These are phyloP conservation scores for Suillus lakei DNA, from an alignment of 768 basidiomycete species.

Conservation along the genomic window DNA sequence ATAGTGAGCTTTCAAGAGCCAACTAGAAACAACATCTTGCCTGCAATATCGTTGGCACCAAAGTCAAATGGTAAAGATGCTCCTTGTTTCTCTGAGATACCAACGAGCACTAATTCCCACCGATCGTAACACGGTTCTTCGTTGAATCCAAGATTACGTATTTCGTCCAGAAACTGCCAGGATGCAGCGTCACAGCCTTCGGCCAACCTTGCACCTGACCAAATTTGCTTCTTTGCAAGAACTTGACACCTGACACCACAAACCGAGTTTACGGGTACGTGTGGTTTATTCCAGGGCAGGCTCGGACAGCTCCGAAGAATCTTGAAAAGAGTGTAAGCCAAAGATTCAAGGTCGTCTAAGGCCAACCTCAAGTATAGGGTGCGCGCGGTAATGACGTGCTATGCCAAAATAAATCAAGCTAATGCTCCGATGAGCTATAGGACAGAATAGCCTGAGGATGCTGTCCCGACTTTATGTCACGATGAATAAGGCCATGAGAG, in stretches of 20 bases:
- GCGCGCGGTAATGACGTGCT: conserved; percentile 19
- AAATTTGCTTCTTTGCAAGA: not conserved
- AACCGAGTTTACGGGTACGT: not conserved
- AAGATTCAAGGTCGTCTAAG: conserved; percentile 9
- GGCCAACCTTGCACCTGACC: not conserved
- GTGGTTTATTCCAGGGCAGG: not conserved
- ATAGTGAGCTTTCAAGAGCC: not conserved
- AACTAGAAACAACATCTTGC: not conserved
- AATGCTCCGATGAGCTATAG: conserved; percentile 28
- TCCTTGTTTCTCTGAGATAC: too few species aligned
- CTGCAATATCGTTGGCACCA: not conserved
- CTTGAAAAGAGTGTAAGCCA: not conserved
- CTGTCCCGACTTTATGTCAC: conserved; percentile 44
- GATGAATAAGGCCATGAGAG: conserved; percentile 34
- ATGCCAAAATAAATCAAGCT: conserved; percentile 39
- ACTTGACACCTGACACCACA: not conserved
- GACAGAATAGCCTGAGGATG: conserved; percentile 34
- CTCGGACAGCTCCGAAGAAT: not conserved
- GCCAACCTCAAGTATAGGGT: conserved; percentile 19
- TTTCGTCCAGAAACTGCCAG: not conserved
- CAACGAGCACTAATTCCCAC: too few species aligned
- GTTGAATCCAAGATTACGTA: not conserved
- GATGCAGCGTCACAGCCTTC: not conserved
- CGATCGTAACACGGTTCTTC: too few species aligned
- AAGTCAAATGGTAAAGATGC: not conserved